Evolutionary conservation across 306 rosid genomes (phyloP).

Genomic region (Psophocarpus tetragonolobus): DNA sequence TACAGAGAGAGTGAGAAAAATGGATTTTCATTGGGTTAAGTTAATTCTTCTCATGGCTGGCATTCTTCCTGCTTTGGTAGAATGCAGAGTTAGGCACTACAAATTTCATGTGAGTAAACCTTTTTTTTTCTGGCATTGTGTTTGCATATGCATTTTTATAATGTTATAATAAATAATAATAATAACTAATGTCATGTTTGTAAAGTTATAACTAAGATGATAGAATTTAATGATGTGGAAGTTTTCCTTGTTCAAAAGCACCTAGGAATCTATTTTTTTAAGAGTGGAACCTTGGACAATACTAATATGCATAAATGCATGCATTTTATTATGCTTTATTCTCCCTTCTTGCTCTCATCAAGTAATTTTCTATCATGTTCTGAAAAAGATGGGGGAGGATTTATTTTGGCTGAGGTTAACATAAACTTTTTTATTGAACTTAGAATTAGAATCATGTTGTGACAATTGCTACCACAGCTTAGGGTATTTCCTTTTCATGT

Average conservation of each 20-base stretch:
- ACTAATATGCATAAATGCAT: neutral
- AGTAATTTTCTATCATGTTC: neutral
- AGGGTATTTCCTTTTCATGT: neutral
- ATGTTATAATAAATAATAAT: too few species aligned
- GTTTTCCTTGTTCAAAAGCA: neutral
- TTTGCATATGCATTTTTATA: neutral
- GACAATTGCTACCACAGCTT: neutral
- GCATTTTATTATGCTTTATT: neutral
- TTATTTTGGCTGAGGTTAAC: neutral
- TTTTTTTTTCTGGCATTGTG: neutral
- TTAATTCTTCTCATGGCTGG: conserved; percentile 52
- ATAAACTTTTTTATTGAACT: neutral
- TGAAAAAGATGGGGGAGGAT: neutral
- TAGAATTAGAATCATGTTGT: neutral
- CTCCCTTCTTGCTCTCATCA: neutral
- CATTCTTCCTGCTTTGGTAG: conserved; percentile 69
- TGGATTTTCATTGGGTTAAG: conserved; percentile 54
- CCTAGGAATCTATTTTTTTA: neutral
- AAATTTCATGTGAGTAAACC: conserved; percentile 70
- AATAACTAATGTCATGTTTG: neutral
- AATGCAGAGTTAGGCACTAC: conserved; percentile 75
- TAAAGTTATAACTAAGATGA: neutral
- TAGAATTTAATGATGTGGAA: neutral
- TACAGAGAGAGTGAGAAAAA: conserved; percentile 27
- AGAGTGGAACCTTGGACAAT: neutral